A percentile compares a stretch with the other conserved stretches of the same genome.
Conservation (phyloP, 2,329 filamentous ascomycete genomes). For the Alternaria hordeiaustralica region DNA sequence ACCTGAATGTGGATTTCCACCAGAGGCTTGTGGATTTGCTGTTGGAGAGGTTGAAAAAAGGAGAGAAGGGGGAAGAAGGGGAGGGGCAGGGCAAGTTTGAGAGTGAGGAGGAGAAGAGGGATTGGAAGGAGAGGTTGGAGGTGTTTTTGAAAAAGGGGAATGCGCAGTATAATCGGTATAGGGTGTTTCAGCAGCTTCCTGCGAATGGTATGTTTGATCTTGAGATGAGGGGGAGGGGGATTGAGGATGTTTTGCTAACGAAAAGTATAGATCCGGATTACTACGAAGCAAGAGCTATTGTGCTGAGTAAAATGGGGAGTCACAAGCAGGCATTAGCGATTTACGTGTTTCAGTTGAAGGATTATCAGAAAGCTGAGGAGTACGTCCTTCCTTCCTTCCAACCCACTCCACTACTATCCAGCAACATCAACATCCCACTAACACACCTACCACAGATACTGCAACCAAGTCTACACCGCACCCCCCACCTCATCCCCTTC, state of each 20-base stretch:
- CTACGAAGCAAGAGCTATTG: constrained; percentile 86
- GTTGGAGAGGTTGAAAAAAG: constrained; percentile 60
- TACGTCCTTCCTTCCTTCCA: constrained; percentile 45
- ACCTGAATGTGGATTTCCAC: constrained; percentile 85
- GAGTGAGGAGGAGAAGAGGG: constrained; percentile 44
- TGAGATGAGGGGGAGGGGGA: too few relatives aligned
- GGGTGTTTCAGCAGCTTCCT: constrained; percentile 78
- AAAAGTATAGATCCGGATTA: constrained; percentile 73
- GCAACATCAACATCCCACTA: neutral
- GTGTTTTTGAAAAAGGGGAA: constrained; percentile 74
- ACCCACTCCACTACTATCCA: neutral
- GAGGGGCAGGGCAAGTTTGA: constrained; percentile 41
- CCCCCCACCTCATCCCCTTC: constrained; percentile 17
- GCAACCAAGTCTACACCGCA: constrained; percentile 79
- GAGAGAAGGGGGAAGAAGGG: constrained; percentile 42
- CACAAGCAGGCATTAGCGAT: constrained; percentile 97
- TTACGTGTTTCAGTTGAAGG: constrained; percentile 91
- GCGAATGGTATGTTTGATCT: constrained; percentile 68
- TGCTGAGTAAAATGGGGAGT: constrained; percentile 92
- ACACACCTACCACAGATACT: constrained; percentile 59
- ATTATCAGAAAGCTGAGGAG: constrained; percentile 92
- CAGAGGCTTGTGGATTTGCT: constrained; percentile 80
- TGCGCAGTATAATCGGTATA: constrained; percentile 78
- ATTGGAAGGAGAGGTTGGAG: constrained; percentile 71
- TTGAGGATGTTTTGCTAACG: neutral